Conservation (phyloP, 192 early-diverging fungal species). For the Entophlyctis luteolus region DNA sequence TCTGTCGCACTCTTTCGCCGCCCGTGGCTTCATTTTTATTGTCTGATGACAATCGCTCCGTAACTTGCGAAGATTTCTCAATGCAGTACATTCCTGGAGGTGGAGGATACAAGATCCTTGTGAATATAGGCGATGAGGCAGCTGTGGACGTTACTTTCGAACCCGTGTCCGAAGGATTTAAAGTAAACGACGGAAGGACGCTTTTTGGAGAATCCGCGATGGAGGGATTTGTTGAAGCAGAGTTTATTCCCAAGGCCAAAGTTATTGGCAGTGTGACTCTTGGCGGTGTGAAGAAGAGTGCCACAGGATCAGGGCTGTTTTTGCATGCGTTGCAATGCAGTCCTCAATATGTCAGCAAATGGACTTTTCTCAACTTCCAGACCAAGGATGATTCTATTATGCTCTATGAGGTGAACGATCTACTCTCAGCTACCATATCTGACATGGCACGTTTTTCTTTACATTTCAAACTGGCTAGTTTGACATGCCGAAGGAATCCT, state of each 20-base stretch:
- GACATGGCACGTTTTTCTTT: background rate
- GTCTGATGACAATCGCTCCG: slow-evolving; percentile 69
- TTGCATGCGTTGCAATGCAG: slow-evolving; percentile 81
- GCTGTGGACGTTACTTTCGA: slow-evolving; percentile 66
- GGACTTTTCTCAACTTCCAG: slow-evolving; percentile 83
- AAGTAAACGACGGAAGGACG: slow-evolving; percentile 78
- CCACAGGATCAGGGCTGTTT: slow-evolving; percentile 71
- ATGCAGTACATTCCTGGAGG: slow-evolving; percentile 52
- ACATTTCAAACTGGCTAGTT: slow-evolving; percentile 86
- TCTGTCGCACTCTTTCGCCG: slow-evolving; percentile 60
- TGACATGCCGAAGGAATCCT: slow-evolving; percentile 63
- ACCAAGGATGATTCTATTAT: slow-evolving; percentile 56
- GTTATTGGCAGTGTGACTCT: slow-evolving; percentile 71
- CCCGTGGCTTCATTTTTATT: slow-evolving; percentile 70
- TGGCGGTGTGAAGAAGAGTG: slow-evolving; percentile 59
- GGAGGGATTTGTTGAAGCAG: slow-evolving; percentile 66
- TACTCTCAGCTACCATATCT: background rate
- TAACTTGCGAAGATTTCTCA: slow-evolving; percentile 68
- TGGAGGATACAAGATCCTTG: slow-evolving; percentile 46
- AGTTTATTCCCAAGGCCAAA: slow-evolving; percentile 78
- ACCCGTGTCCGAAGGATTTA: slow-evolving; percentile 65
- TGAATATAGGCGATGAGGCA: slow-evolving; percentile 47
- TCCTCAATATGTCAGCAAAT: slow-evolving; percentile 79
- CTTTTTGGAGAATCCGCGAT: slow-evolving; percentile 54
- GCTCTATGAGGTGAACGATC: slow-evolving; percentile 47